Conservation (phyloP, 495 filamentous ascomycete genomes). For the Bacidia gigantensis region DNA sequence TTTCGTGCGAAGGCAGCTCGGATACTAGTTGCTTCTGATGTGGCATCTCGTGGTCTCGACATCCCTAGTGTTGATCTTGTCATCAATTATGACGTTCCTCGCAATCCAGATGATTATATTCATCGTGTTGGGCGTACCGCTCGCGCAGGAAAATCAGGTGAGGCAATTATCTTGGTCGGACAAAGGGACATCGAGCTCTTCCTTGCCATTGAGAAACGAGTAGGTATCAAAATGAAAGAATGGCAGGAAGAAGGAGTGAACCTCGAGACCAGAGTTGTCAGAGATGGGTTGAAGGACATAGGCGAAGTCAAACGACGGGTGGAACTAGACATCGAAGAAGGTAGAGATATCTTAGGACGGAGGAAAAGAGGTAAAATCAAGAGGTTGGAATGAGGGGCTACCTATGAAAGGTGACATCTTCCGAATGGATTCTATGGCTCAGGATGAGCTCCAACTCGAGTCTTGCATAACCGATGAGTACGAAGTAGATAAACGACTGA, state of each 20-base stretch:
- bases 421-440: too few relatives aligned
- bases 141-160: constrained; percentile 69
- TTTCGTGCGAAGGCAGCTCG: constrained; percentile 88
- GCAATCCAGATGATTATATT: constrained; percentile 94
- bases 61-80: constrained; percentile 85
- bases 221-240: constrained; percentile 65
- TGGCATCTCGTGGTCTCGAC: constrained; percentile 90
- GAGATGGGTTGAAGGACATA: constrained; percentile 70
- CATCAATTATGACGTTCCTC: constrained; percentile 87
- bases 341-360: constrained; percentile 70
- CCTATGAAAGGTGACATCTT: too few relatives aligned
- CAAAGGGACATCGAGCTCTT: constrained; percentile 83
- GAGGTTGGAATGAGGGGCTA: constrained; percentile 18
- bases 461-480: too few relatives aligned
- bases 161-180: constrained; percentile 77
- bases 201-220: constrained; percentile 71
- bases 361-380: constrained; percentile 49
- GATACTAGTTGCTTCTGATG: constrained; percentile 87
- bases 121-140: constrained; percentile 93
- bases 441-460: too few relatives aligned
- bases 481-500: too few relatives aligned
- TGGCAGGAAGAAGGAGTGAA: constrained; percentile 84
- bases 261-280: constrained; percentile 70
- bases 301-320: constrained; percentile 87
- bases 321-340: constrained; percentile 77